These are phyloP conservation scores for Dioscorea alata DNA, from an alignment of 106 monocot genomes.

Conservation along the genomic window DNA sequence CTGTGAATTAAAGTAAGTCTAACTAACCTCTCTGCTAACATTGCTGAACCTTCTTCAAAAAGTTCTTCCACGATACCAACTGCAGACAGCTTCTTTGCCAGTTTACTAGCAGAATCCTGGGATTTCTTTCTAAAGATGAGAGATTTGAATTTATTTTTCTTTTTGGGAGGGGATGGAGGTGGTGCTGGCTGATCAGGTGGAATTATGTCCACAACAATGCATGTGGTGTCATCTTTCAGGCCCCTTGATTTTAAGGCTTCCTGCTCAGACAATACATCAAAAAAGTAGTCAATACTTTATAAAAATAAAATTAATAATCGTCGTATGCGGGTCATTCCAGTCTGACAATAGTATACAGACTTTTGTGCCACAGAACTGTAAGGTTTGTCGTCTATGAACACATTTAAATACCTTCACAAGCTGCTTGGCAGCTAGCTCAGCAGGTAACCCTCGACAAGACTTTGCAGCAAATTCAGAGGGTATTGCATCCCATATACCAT, in stretches of 20 bases:
- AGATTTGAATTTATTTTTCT: slow-evolving; percentile 62
- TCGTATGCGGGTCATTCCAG: no score
- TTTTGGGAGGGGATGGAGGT: slow-evolving; percentile 65
- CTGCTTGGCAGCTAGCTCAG: slow-evolving; percentile 83
- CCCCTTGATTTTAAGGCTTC: slow-evolving; percentile 96
- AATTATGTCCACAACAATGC: slow-evolving; percentile 94
- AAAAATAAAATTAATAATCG: background rate
- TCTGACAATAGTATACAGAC: no score
- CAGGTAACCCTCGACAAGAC: slow-evolving; percentile 78
- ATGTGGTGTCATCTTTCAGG: slow-evolving; percentile 96
- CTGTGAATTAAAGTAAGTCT: no score
- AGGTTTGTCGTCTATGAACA: no score
- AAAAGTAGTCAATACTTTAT: slow-evolving; percentile 8
- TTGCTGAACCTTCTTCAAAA: slow-evolving; percentile 99
- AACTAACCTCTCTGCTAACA: slow-evolving; percentile 86
- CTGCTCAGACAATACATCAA: slow-evolving; percentile 26
- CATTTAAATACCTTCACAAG: slow-evolving; percentile 67
- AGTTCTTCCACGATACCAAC: slow-evolving; percentile 83
- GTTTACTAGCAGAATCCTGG: slow-evolving; percentile 50
- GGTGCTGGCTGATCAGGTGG: slow-evolving; percentile 61
- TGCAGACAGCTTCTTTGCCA: slow-evolving; percentile 62
- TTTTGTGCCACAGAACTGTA: no score
- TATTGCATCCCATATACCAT: slow-evolving; percentile 93
- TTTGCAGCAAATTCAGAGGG: slow-evolving; percentile 76
- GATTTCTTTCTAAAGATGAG: slow-evolving; percentile 55